Evolutionary conservation across 2,329 filamentous ascomycete genomes (phyloP).

Genomic region (Neonectria magnoliae): DNA sequence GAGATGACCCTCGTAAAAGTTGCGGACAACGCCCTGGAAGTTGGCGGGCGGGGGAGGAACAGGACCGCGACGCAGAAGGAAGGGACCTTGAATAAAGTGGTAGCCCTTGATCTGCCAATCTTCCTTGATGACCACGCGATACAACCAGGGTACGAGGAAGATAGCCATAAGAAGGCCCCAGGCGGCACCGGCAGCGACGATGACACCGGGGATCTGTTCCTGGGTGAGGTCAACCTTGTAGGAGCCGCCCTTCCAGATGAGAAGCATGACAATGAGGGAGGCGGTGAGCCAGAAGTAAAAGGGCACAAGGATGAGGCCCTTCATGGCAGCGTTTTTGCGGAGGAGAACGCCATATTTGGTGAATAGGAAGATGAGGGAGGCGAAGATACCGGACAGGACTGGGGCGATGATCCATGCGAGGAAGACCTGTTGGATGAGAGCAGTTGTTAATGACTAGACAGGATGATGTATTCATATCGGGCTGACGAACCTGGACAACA

Average conservation of each 20-base stretch:
- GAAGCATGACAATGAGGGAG: conserved; percentile 66
- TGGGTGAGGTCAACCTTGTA: conserved; percentile 60
- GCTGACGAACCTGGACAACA: conserved; percentile 57
- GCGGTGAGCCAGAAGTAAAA: conserved; percentile 67
- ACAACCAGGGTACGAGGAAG: conserved; percentile 69
- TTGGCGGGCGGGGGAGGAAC: conserved; percentile 55
- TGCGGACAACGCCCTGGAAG: conserved; percentile 54
- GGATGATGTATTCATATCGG: not conserved
- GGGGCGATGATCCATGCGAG: conserved; percentile 71
- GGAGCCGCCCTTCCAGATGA: conserved; percentile 64
- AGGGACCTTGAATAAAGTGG: conserved; percentile 63
- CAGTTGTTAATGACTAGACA: conserved; percentile 36
- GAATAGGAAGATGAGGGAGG: conserved; percentile 62
- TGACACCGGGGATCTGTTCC: conserved; percentile 61
- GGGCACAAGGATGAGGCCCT: conserved; percentile 63
- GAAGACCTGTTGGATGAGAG: conserved; percentile 59
- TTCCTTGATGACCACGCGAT: conserved; percentile 66
- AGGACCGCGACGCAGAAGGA: conserved; percentile 57
- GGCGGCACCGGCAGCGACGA: conserved; percentile 61
- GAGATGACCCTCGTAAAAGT: conserved; percentile 67
- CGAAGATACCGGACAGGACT: conserved; percentile 63
- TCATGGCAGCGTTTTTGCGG: conserved; percentile 62
- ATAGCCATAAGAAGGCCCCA: conserved; percentile 59
- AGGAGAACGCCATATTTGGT: conserved; percentile 67
- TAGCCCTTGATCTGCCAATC: conserved; percentile 69